Conservation (phyloP, 805 yeast genomes). For the Phaffomyces thermotolerans region DNA sequence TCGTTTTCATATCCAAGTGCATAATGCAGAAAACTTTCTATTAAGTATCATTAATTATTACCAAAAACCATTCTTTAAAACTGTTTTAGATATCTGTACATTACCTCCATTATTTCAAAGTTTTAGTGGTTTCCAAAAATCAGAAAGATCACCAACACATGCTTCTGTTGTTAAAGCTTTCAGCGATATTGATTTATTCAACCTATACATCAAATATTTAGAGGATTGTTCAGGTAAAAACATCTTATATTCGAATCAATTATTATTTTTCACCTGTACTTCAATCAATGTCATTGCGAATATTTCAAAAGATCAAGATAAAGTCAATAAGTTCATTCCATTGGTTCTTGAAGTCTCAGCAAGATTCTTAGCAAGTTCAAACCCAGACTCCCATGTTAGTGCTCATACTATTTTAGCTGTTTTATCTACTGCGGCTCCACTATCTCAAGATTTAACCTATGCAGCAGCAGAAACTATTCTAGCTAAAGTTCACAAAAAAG, state of each 20-base stretch:
- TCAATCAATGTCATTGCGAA: constrained; percentile 62
- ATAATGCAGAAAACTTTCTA: constrained; percentile 66
- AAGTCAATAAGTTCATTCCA: constrained; percentile 46
- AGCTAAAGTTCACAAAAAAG: constrained; percentile 33
- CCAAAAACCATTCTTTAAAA: constrained; percentile 62
- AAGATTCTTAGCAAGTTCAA: constrained; percentile 39
- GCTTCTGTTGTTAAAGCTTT: constrained; percentile 65
- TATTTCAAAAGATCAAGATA: constrained; percentile 34
- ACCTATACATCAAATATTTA: constrained; percentile 53
- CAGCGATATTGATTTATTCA: constrained; percentile 60
- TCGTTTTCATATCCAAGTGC: constrained; percentile 77
- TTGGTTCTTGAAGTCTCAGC: constrained; percentile 52
- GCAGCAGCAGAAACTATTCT: constrained; percentile 59
- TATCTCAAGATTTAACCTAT: constrained; percentile 46
- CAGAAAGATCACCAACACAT: constrained; percentile 57
- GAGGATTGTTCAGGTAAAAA: constrained; percentile 39
- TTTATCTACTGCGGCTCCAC: constrained; percentile 61
- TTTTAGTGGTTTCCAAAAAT: constrained; percentile 58
- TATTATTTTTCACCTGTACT: constrained; percentile 73
- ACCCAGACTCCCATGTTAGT: constrained; percentile 65
- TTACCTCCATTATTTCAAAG: constrained; percentile 80
- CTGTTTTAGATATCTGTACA: constrained; percentile 64
- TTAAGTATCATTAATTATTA: constrained; percentile 78
- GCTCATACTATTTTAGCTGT: constrained; percentile 81
- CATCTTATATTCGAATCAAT: constrained; percentile 57